Conservation (phyloP, 257 asterid genomes). For the Solanum chaucha region DNA sequence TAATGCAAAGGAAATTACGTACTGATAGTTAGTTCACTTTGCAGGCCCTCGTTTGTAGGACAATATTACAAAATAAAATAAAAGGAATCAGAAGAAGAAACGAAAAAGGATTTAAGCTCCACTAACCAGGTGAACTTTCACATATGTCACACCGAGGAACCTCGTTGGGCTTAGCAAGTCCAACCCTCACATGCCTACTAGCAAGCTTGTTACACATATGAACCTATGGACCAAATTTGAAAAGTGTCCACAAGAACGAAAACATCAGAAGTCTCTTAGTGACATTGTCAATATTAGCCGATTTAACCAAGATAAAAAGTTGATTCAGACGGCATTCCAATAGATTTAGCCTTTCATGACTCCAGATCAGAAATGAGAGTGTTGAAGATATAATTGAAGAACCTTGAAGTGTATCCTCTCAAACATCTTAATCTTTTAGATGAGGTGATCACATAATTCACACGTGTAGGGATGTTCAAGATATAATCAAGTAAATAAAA, state of each 20-base stretch:
- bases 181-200: conserved; percentile 81
- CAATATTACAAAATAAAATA: conserved; percentile 4
- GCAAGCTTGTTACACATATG: conserved; percentile 99
- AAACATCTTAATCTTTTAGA: background rate
- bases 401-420: background rate
- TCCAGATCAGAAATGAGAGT: background rate
- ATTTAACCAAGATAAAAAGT: background rate
- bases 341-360: background rate
- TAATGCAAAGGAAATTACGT: background rate
- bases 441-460: background rate
- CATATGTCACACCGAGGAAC: conserved; percentile 88
- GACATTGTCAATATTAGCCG: background rate
- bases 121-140: conserved; percentile 77
- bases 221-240: conserved; percentile 30
- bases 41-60: background rate
- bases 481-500: background rate
- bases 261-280: conserved; percentile 2
- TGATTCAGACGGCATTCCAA: background rate
- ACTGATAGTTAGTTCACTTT: background rate
- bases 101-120: background rate
- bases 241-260: background rate
- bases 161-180: conserved; percentile 77
- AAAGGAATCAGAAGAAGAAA: conserved; percentile 1
- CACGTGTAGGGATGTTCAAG: background rate
- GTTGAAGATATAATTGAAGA: background rate